These are phyloP conservation scores for Macadamia tetraphylla DNA, from an alignment of 164 flowering plant species.

Conservation along the genomic window DNA sequence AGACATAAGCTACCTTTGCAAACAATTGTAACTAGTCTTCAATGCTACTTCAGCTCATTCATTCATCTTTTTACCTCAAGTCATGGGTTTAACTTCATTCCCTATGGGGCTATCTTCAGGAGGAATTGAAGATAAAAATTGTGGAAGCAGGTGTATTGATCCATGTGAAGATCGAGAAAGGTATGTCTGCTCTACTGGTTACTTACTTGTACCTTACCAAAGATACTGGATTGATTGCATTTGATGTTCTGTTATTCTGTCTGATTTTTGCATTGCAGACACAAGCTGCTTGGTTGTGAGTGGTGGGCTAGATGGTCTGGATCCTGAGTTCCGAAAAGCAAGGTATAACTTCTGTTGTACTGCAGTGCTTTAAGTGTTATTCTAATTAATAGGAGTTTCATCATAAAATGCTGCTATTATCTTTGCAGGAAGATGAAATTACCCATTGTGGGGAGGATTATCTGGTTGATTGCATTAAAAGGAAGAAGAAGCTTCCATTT, in stretches of 20 bases:
- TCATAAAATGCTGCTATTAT: slow-evolving; percentile 5
- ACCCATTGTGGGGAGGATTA: slow-evolving; percentile 81
- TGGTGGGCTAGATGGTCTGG: slow-evolving; percentile 33
- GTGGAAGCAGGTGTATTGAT: slow-evolving; percentile 66
- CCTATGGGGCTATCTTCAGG: slow-evolving; percentile 34
- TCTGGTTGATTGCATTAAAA: slow-evolving; percentile 65
- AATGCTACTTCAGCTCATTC: too few relatives aligned
- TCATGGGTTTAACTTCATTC: slow-evolving; percentile 1
- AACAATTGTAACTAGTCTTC: not conserved
- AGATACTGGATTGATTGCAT: slow-evolving; percentile 1
- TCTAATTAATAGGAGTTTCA: not conserved
- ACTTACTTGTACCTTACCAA: not conserved
- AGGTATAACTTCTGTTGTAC: slow-evolving; percentile 40
- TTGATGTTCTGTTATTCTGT: not conserved
- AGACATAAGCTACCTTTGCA: not conserved
- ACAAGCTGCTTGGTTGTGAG: slow-evolving; percentile 72
- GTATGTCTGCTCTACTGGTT: slow-evolving; percentile 23
- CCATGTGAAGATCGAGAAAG: slow-evolving; percentile 70
- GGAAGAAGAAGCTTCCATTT: slow-evolving; percentile 72
- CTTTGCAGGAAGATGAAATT: slow-evolving; percentile 74
- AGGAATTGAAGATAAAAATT: slow-evolving; percentile 62
- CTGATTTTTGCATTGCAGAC: slow-evolving; percentile 37
- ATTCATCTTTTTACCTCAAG: too few relatives aligned
- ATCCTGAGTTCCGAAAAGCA: slow-evolving; percentile 72
- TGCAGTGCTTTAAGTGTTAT: not conserved